Conservation (phyloP, 768 basidiomycete species). For the Gloeophyllum trabeum region DNA sequence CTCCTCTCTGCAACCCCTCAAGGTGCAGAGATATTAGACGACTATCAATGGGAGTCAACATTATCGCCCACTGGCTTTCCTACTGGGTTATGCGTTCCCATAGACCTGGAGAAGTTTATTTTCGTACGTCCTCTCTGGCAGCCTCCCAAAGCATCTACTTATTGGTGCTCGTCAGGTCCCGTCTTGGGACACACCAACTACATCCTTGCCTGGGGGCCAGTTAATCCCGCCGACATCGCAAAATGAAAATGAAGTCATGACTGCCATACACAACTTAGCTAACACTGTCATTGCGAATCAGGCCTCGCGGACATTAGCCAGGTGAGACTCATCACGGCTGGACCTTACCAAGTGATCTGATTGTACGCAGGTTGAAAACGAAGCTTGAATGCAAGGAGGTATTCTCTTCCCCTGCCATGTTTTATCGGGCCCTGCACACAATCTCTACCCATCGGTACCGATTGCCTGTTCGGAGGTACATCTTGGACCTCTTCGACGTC, state of each 20-base stretch:
- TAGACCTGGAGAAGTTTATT: slow-evolving; percentile 72
- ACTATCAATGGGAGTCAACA: slow-evolving; percentile 90
- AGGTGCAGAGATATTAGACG: slow-evolving; percentile 88
- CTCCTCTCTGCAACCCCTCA: slow-evolving; percentile 85
- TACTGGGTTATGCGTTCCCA: slow-evolving; percentile 85
- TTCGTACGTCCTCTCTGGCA: slow-evolving; percentile 37
- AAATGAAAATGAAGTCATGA: slow-evolving; percentile 73
- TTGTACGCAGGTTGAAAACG: slow-evolving; percentile 71
- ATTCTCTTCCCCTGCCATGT: slow-evolving; percentile 70
- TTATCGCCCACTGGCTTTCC: slow-evolving; percentile 75
- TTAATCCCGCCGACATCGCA: slow-evolving; percentile 57
- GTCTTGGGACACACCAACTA: slow-evolving; percentile 38
- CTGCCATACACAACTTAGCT: slow-evolving; percentile 85
- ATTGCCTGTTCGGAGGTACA: slow-evolving; percentile 84
- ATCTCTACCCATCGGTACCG: slow-evolving; percentile 88
- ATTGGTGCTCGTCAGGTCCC: slow-evolving; percentile 47
- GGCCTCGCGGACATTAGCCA: slow-evolving; percentile 81
- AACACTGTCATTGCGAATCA: slow-evolving; percentile 95
- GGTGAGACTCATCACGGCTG: slow-evolving; percentile 34
- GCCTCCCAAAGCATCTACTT: slow-evolving; percentile 4
- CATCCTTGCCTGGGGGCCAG: slow-evolving; percentile 22
- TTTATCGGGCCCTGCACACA: slow-evolving; percentile 77
- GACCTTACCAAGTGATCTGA: slow-evolving; percentile 4
- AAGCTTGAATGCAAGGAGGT: slow-evolving; percentile 62
- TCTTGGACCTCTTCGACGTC: slow-evolving; percentile 86